Evolutionary conservation across 352 stramenopile species (phyloP).

Genomic region (Pilasporangium apinafurcum): DNA sequence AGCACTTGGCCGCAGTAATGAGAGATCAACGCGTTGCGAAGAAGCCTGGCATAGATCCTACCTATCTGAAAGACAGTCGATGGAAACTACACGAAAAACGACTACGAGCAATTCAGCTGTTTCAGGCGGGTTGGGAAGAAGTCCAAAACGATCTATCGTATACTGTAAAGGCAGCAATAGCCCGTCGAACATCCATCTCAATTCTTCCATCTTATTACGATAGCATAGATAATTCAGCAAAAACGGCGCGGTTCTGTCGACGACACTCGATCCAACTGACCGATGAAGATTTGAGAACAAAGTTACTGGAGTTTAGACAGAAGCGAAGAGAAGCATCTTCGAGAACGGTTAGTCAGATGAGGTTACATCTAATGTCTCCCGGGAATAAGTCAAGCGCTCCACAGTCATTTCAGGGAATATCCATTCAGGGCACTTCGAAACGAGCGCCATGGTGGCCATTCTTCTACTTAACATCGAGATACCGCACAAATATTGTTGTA

Average conservation of each 20-base stretch:
- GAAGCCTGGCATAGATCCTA: no score
- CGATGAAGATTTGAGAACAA: slow-evolving; percentile 8
- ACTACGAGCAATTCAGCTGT: slow-evolving; percentile 29
- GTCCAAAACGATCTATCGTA: slow-evolving; percentile 13
- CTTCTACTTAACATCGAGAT: no score
- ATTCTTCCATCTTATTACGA: slow-evolving; percentile 17
- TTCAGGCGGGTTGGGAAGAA: slow-evolving; percentile 12
- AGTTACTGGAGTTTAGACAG: slow-evolving; percentile 11
- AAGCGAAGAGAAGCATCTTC: no score
- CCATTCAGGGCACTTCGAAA: no score
- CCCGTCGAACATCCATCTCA: slow-evolving; percentile 21
- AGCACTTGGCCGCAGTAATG: no score
- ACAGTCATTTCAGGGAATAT: no score
- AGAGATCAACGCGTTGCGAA: no score
- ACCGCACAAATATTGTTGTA: no score
- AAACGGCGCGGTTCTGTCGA: slow-evolving; percentile 1
- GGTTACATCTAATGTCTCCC: no score
- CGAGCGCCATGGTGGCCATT: no score
- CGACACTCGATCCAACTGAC: slow-evolving; percentile 30
- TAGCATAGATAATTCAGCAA: neutral
- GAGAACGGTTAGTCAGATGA: no score
- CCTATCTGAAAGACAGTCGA: slow-evolving; percentile 16
- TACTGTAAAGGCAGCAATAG: neutral
- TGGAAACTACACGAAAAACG: slow-evolving; percentile 39
- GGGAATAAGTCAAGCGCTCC: no score